Percentiles rank a stretch among this genome's conserved stretches.
These are phyloP conservation scores for Colletotrichum siamense DNA, from an alignment of 2,329 filamentous ascomycete species.

Conservation along the genomic window DNA sequence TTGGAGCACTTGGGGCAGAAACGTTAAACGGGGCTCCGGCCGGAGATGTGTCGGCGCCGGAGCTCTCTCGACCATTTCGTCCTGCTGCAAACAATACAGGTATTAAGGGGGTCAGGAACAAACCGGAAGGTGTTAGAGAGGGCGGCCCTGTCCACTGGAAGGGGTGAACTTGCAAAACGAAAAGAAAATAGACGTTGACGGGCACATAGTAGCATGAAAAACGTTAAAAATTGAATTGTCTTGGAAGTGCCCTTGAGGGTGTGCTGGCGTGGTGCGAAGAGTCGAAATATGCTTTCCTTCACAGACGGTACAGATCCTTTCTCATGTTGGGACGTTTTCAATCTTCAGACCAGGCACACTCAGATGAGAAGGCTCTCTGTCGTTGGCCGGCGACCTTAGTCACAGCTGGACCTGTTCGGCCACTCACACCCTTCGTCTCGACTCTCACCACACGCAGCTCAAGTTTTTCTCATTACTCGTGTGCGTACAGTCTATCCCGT, in stretches of 20 bases:
- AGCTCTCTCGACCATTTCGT: neutral
- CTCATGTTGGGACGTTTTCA: neutral
- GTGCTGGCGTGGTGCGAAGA: neutral
- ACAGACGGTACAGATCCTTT: neutral
- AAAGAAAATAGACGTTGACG: neutral
- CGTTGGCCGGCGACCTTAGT: neutral
- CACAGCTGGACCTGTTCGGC: neutral
- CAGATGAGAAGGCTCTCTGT: neutral
- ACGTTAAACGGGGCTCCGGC: neutral
- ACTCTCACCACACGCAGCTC: neutral
- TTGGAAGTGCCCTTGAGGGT: neutral
- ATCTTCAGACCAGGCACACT: conserved; percentile 7
- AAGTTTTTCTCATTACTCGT: neutral
- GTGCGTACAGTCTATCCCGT: neutral
- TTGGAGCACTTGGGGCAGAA: neutral
- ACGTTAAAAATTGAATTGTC: conserved; percentile 6
- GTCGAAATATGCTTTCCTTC: neutral
- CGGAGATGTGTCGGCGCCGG: neutral
- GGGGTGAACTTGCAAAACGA: neutral
- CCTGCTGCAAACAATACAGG: neutral
- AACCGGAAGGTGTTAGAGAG: neutral
- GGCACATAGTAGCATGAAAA: conserved; percentile 1
- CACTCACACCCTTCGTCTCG: neutral
- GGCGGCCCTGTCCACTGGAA: neutral
- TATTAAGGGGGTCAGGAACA: neutral